A percentile compares a stretch with the other conserved stretches of the same genome.
Conservation (phyloP, 2,329 filamentous ascomycete genomes). For the Aspergillus hiratsukae region DNA sequence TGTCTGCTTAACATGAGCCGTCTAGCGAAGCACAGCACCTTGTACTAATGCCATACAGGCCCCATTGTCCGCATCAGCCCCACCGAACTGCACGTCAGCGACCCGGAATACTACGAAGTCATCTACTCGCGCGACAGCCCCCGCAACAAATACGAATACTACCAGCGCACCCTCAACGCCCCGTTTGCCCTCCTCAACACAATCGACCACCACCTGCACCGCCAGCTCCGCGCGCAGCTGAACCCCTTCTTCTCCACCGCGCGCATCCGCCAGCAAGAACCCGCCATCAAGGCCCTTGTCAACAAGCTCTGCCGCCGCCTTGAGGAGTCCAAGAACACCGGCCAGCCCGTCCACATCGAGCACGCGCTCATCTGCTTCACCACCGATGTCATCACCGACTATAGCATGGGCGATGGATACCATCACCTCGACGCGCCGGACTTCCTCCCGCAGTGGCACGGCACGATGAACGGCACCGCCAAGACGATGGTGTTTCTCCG, state of each 20-base stretch:
- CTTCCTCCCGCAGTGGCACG: constrained; percentile 28
- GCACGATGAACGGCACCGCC: constrained; percentile 22
- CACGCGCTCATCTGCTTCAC: constrained; percentile 39
- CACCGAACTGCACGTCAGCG: constrained; percentile 29
- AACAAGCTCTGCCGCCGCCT: constrained; percentile 23
- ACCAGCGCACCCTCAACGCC: constrained; percentile 24
- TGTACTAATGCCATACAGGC: constrained; percentile 11
- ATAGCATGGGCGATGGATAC: constrained; percentile 30
- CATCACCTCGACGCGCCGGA: constrained; percentile 29
- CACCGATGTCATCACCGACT: constrained; percentile 46
- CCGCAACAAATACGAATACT: constrained; percentile 27
- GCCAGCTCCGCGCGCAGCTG: constrained; percentile 28
- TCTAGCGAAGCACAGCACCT: too few species aligned
- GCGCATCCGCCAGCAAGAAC: constrained; percentile 23
- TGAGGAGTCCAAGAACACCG: constrained; percentile 13
- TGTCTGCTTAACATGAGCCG: background rate
- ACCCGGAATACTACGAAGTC: constrained; percentile 25
- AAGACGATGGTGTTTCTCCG: constrained; percentile 19
- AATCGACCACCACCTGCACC: constrained; percentile 28
- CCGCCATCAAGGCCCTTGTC: constrained; percentile 18
- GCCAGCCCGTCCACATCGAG: constrained; percentile 18
- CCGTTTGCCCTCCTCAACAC: constrained; percentile 29
- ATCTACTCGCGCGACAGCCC: constrained; percentile 28
- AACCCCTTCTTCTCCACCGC: constrained; percentile 33
- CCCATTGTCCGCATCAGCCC: constrained; percentile 33